Percentiles rank a stretch among this genome's conserved stretches.
Evolutionary conservation across 352 stramenopile genomes (phyloP).

Genomic region (Heterotrichella gracilis): DNA sequence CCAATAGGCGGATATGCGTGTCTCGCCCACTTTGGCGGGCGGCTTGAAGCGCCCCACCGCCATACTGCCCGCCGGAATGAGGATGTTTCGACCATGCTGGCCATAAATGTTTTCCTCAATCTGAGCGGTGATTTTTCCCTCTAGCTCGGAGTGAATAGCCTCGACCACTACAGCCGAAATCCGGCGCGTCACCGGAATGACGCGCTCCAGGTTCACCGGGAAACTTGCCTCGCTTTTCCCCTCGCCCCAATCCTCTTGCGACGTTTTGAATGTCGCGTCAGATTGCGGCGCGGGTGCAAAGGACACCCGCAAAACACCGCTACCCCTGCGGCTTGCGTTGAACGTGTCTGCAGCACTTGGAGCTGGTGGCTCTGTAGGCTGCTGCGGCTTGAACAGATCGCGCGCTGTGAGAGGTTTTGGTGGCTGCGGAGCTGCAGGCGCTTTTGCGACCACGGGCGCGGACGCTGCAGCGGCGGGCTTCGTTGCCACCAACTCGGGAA

Average conservation of each 20-base stretch:
- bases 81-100: not conserved
- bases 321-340: not conserved
- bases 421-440: not conserved
- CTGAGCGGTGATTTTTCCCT: not conserved
- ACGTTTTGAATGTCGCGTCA: slow-evolving; percentile 1
- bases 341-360: not conserved
- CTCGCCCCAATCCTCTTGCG: not conserved
- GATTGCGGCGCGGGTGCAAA: not conserved
- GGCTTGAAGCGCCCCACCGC: not conserved
- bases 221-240: not conserved
- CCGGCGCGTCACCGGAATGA: not conserved
- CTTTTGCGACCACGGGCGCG: not conserved
- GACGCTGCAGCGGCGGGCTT: not conserved
- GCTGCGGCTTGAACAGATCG: not conserved
- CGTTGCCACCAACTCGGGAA: not conserved
- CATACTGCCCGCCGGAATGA: not conserved
- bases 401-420: not conserved
- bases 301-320: not conserved
- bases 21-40: not conserved
- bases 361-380: not conserved
- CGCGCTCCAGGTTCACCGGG: not conserved
- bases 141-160: not conserved
- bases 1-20: not conserved
- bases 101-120: slow-evolving; percentile 7
- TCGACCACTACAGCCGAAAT: not conserved